These are phyloP conservation scores for Neurospora tetrasperma DNA, from an alignment of 495 filamentous ascomycete genomes.

Conservation along the genomic window DNA sequence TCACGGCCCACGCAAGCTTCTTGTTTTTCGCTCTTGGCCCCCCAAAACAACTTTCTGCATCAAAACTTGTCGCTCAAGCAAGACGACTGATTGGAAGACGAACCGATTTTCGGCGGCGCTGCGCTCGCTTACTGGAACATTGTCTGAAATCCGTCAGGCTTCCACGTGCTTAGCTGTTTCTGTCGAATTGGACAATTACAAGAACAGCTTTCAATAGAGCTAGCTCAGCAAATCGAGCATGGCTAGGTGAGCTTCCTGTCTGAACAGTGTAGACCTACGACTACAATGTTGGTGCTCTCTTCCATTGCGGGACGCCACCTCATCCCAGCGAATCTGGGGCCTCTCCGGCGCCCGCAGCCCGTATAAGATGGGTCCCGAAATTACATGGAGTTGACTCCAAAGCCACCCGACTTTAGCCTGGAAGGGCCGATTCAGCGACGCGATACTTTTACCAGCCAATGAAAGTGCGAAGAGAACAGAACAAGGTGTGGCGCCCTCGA, in stretches of 20 bases:
- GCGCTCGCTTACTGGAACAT: not conserved
- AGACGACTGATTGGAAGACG: not conserved
- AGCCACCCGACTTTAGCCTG: slow-evolving; percentile 26
- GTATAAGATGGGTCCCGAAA: slow-evolving; percentile 22
- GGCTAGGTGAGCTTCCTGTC: slow-evolving; percentile 9
- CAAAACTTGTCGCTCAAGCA: not conserved
- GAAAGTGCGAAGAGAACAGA: slow-evolving; percentile 18
- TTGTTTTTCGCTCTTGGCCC: not conserved
- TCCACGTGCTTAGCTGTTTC: not conserved
- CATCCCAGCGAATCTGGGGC: slow-evolving; percentile 25
- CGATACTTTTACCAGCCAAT: slow-evolving; percentile 25
- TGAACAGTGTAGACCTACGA: not conserved
- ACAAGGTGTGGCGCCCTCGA: slow-evolving; percentile 27
- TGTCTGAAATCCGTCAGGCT: not conserved
- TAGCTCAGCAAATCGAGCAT: not conserved
- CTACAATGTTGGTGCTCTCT: not conserved
- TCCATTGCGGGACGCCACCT: slow-evolving; percentile 21
- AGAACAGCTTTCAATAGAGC: not conserved
- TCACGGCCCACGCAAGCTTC: not conserved
- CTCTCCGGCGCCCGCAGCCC: slow-evolving; percentile 15
- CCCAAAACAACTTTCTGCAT: not conserved
- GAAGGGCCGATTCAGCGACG: slow-evolving; percentile 29
- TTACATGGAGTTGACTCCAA: slow-evolving; percentile 6
- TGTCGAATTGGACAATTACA: not conserved
- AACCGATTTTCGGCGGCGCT: not conserved